Evolutionary conservation across 139 green algal genomes (phyloP), one percentile per base, ranked within the genome.

Genomic region (Chlamydomonas sp.): DNA sequence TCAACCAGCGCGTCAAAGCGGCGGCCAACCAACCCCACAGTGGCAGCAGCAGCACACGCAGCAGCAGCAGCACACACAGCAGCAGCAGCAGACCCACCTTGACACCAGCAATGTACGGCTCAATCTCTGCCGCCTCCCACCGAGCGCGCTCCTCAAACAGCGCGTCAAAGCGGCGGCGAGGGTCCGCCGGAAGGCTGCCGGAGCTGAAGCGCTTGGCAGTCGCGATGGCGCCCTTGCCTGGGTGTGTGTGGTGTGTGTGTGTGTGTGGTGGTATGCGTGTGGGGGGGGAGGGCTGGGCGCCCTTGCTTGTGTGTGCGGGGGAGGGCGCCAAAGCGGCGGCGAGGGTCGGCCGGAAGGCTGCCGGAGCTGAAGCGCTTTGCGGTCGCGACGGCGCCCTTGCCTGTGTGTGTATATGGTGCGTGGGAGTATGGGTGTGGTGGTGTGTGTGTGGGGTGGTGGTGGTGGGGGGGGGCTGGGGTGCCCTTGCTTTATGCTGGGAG

Each of bases 101-200:
- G 5, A 92, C 28, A 35, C 62, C 75, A n/a, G 37, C 35, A 28
- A 88, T 66, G 68, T 84, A 92, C 2, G 86, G 83, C 47, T 82
- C 72, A 62, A 92, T 48, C 6, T 84, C 70, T 3, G 34, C 65
- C 63, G 65, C 74, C 58, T 77, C 72, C 87, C 87, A 92, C 34
- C 71, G 71, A 0, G 67, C 31, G 22, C 75, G 59, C 39, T 67
- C 70, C 0, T 39, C 49, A 78, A 92, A 92, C 33, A 92, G 79
- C 34, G 69, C 67, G 0, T 69, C 67, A 72, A 92, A 92, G 49
- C 87, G 74, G 6, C 54, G 26, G 4, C 48, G 72, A 0, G 87
- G 76, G 31, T 85, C 77, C 5, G 33, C 10, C 0, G 86, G 83
- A 35, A 92, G 78, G 28, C 5, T n/a, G 33, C 31, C 5, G 31